phyloP scores from a whole-genome alignment of 192 early-diverging fungal genomes.

The Podila clonocystis region DNA sequence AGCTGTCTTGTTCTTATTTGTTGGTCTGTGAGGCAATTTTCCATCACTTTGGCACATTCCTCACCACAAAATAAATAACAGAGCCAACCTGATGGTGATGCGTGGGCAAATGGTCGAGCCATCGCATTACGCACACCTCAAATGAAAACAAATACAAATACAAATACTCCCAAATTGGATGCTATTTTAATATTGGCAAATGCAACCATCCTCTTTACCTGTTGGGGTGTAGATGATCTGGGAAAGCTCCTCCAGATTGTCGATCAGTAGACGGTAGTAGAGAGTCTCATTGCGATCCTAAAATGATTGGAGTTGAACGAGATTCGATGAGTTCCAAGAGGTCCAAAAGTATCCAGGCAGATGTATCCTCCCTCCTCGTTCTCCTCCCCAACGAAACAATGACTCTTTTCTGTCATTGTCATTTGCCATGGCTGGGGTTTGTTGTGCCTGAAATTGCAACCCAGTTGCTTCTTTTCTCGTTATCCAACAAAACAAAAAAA shows the following conservation, averaged over 20 bases:
- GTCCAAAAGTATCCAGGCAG: background rate
- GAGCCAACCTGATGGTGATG: background rate
- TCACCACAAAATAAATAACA: background rate
- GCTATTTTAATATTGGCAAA: background rate
- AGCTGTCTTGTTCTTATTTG: background rate
- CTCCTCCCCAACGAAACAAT: background rate
- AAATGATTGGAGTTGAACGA: background rate
- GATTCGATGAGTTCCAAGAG: background rate
- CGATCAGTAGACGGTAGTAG: slow-evolving; percentile 62
- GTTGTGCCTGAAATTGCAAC: background rate
- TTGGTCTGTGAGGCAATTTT: slow-evolving; percentile 4
- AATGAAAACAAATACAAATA: background rate
- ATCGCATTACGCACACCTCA: background rate
- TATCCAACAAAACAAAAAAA: background rate
- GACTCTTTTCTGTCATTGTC: slow-evolving; percentile 26
- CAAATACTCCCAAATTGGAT: background rate
- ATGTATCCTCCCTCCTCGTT: too few relatives aligned
- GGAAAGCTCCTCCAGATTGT: slow-evolving; percentile 60
- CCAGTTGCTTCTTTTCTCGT: background rate
- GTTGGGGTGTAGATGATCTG: slow-evolving; percentile 66
- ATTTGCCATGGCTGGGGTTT: background rate
- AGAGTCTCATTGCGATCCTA: slow-evolving; percentile 64
- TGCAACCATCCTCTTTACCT: slow-evolving; percentile 33
- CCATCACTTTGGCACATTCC: background rate
- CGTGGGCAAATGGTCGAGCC: background rate